Conservation (phyloP, 2,329 filamentous ascomycete species). For the Epichloe coenophiala region DNA sequence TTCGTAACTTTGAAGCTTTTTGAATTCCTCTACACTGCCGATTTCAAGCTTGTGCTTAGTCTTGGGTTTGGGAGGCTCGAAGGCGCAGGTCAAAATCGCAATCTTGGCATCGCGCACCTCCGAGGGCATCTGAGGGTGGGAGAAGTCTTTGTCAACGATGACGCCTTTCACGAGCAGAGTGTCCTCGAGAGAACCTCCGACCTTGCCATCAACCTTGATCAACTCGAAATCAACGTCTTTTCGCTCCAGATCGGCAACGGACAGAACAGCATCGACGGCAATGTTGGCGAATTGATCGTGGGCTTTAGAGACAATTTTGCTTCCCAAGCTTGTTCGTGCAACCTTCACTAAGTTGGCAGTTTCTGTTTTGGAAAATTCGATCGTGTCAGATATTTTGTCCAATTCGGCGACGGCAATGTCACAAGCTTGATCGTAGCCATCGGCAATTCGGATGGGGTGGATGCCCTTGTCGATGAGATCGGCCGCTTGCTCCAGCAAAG, state of each 20-base stretch:
- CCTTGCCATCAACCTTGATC: slow-evolving; percentile 98
- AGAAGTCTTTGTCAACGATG: slow-evolving; percentile 99
- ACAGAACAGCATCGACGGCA: slow-evolving; percentile 90
- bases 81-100: slow-evolving; percentile 93
- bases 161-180: slow-evolving; percentile 92
- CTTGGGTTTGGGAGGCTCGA: slow-evolving; percentile 98
- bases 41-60: slow-evolving; percentile 99
- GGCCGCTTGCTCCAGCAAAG: slow-evolving; percentile 88
- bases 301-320: slow-evolving; percentile 98
- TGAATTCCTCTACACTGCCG: slow-evolving; percentile 93
- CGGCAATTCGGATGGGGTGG: slow-evolving; percentile 94
- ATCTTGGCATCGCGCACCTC: slow-evolving; percentile 93
- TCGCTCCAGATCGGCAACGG: slow-evolving; percentile 86
- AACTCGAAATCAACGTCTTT: slow-evolving; percentile 98
- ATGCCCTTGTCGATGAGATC: slow-evolving; percentile 99
- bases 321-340: slow-evolving; percentile 87
- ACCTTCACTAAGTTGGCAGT: slow-evolving; percentile 86
- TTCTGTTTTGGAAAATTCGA: slow-evolving; percentile 69
- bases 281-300: slow-evolving; percentile 98
- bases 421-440: slow-evolving; percentile 94
- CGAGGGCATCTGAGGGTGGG: slow-evolving; percentile 95
- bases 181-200: slow-evolving; percentile 86
- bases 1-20: slow-evolving; percentile 93
- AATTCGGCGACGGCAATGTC: slow-evolving; percentile 90
- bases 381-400: slow-evolving; percentile 82